Evolutionary conservation across 805 yeast species (phyloP).

Genomic region (Starmerella roubikii): DNA sequence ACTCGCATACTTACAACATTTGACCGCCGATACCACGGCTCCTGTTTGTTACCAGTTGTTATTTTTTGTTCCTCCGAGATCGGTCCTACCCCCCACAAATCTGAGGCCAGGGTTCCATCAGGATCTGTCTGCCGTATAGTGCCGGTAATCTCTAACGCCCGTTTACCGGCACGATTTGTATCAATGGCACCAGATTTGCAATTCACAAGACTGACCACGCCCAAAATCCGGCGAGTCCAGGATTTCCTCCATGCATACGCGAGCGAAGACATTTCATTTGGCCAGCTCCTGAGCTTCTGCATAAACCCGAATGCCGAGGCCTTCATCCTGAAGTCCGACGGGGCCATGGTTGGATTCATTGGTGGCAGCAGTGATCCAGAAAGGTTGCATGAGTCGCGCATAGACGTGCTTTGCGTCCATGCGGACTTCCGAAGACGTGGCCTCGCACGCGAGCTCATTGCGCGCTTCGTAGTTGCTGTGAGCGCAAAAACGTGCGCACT

Average conservation of each 20-base stretch:
- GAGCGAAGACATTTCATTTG: neutral
- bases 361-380: conserved; percentile 6
- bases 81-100: too few relatives aligned
- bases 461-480: conserved; percentile 1
- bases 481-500: neutral
- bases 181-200: too few relatives aligned
- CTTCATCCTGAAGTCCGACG: conserved; percentile 1
- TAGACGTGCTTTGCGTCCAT: conserved; percentile 13
- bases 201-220: neutral
- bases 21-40: too few relatives aligned
- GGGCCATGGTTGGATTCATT: conserved; percentile 4
- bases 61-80: too few relatives aligned
- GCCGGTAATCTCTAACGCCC: too few relatives aligned
- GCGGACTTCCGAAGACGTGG: conserved; percentile 6
- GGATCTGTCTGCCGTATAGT: too few relatives aligned
- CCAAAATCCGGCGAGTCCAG: neutral
- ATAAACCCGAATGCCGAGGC: conserved; percentile 5
- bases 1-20: too few relatives aligned
- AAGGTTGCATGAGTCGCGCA: too few relatives aligned
- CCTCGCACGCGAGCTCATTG: conserved; percentile 6
- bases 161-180: too few relatives aligned
- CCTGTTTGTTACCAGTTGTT: too few relatives aligned
- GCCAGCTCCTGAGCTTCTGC: conserved; percentile 8
- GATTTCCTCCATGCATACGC: conserved; percentile 5
- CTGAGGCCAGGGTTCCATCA: too few relatives aligned